Evolutionary conservation across 2,329 filamentous ascomycete genomes (phyloP).

Genomic region (Elsinoe fawcettii): DNA sequence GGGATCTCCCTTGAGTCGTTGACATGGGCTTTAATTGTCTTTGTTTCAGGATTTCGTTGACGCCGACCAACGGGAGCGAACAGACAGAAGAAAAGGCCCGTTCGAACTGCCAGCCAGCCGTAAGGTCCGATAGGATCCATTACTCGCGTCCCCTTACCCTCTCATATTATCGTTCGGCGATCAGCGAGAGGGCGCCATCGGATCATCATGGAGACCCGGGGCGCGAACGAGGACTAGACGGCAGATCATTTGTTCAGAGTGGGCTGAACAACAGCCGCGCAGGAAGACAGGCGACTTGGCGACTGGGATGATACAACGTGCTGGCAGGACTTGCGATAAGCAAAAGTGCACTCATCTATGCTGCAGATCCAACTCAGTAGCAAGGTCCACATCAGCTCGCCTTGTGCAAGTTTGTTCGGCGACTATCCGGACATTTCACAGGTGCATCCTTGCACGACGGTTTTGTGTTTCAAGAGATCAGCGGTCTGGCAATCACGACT

Average conservation of each 20-base stretch:
- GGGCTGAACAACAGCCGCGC: not conserved
- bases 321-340: not conserved
- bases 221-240: not conserved
- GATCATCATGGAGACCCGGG: not conserved
- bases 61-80: not conserved
- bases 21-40: not conserved
- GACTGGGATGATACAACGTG: not conserved
- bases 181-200: not conserved
- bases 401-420: not conserved
- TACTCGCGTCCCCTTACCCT: constrained; percentile 12
- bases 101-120: not conserved
- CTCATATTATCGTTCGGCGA: not conserved
- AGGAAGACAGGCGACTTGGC: not conserved
- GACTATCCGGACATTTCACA: not conserved
- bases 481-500: not conserved
- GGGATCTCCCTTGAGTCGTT: not conserved
- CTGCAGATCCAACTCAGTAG: too few relatives aligned
- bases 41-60: constrained; percentile 13
- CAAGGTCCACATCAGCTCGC: not conserved
- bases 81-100: not conserved
- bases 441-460: not conserved
- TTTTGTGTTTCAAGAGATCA: not conserved
- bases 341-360: not conserved
- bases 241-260: not conserved
- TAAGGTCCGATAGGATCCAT: not conserved